These are phyloP conservation scores for Stephanodiscus minutulus DNA, from an alignment of 108 stramenopile genomes.

Conservation along the genomic window DNA sequence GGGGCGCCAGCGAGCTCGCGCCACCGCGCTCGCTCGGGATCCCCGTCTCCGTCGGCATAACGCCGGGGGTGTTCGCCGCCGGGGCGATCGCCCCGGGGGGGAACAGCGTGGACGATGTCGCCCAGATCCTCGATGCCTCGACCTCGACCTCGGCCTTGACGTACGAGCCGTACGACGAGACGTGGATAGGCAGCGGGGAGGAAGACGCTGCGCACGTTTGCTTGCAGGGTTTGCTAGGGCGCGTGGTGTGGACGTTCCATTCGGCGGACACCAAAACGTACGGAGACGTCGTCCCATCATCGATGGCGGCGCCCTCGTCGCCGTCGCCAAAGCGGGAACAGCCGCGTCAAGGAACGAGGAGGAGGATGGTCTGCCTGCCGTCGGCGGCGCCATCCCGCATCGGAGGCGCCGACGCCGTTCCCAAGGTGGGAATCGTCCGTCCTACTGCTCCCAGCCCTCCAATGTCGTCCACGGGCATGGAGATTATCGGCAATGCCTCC, in stretches of 20 bases:
- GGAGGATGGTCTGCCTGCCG: slow-evolving; percentile 49
- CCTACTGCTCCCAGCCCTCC: slow-evolving; percentile 55
- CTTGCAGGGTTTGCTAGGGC: slow-evolving; percentile 38
- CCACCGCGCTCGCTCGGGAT: slow-evolving; percentile 47
- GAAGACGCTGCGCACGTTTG: slow-evolving; percentile 34
- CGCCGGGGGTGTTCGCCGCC: slow-evolving; percentile 24
- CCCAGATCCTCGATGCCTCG: neutral
- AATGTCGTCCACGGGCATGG: slow-evolving; percentile 32
- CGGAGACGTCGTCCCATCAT: neutral
- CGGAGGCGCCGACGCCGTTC: slow-evolving; percentile 69
- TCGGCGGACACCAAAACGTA: slow-evolving; percentile 32
- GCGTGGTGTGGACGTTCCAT: slow-evolving; percentile 38
- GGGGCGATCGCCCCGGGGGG: neutral
- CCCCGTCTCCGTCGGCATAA: slow-evolving; percentile 48
- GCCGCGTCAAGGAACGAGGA: slow-evolving; percentile 13
- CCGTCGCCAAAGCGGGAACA: neutral
- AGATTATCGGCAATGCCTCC: slow-evolving; percentile 49
- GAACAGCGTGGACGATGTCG: neutral
- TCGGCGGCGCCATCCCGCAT: slow-evolving; percentile 47
- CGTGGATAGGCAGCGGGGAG: slow-evolving; percentile 43
- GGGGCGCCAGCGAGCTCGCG: slow-evolving; percentile 8
- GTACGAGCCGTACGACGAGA: neutral
- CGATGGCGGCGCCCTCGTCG: slow-evolving; percentile 7
- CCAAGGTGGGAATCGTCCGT: slow-evolving; percentile 82
- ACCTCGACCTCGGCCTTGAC: neutral